Percentiles rank a stretch among this genome's conserved stretches.
phyloP scores from a whole-genome alignment of 805 yeast genomes.

The Kazachstania africana region DNA sequence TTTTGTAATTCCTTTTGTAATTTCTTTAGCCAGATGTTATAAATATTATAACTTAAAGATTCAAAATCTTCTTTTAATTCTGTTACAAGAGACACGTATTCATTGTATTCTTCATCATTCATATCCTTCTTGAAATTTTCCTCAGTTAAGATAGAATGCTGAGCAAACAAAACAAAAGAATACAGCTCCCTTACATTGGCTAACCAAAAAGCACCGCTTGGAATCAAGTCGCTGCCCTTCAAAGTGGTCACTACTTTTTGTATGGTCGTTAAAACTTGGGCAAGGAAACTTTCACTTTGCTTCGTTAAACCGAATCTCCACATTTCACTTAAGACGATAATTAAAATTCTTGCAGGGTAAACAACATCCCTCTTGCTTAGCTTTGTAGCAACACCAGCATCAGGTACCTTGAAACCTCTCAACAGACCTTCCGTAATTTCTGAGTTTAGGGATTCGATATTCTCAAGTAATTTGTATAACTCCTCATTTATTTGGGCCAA shows the following conservation, averaged over 20 bases:
- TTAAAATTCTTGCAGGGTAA: conserved; percentile 92
- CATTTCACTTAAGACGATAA: conserved; percentile 89
- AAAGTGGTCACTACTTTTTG: conserved; percentile 72
- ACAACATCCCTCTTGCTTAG: conserved; percentile 80
- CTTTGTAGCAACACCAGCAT: conserved; percentile 73
- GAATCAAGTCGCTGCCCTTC: conserved; percentile 76
- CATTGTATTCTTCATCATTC: conserved; percentile 83
- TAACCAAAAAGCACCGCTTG: conserved; percentile 95
- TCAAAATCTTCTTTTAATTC: conserved; percentile 92
- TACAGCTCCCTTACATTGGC: conserved; percentile 91
- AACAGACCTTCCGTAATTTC: conserved; percentile 82
- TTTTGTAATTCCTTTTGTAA: conserved; percentile 83
- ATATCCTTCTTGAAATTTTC: conserved; percentile 70
- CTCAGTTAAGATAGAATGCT: conserved; percentile 77
- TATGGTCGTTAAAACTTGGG: conserved; percentile 76
- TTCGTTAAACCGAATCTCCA: conserved; percentile 93
- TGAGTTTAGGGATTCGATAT: conserved; percentile 58
- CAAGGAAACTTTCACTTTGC: conserved; percentile 83
- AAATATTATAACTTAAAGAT: conserved; percentile 82
- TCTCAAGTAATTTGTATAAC: conserved; percentile 56
- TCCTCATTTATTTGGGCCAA: conserved; percentile 67
- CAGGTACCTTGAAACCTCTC: conserved; percentile 76
- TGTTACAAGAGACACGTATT: conserved; percentile 77
- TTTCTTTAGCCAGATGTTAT: conserved; percentile 94
- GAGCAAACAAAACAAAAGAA: conserved; percentile 90